phyloP scores from a whole-genome alignment of 352 stramenopile species.

The Pythium folliculosum region DNA sequence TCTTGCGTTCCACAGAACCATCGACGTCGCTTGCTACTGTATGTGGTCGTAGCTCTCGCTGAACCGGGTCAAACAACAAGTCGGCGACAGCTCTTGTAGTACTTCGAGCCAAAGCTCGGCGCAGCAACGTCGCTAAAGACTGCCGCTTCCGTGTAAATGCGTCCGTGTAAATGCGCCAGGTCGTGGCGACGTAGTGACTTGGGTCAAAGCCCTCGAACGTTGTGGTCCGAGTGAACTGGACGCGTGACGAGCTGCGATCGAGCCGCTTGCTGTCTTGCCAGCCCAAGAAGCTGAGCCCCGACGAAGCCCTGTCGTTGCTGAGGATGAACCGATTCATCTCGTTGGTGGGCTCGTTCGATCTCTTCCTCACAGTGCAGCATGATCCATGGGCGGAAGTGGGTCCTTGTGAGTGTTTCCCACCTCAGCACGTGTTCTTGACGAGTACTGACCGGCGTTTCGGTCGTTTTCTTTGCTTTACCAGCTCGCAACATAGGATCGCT shows the following conservation, averaged over 20 bases:
- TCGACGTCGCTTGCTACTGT: no score
- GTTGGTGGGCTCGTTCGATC: neutral
- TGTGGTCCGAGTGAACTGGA: neutral
- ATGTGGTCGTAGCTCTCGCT: neutral
- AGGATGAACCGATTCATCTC: neutral
- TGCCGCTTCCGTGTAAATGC: neutral
- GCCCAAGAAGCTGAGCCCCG: slow-evolving; percentile 1
- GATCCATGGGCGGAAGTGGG: no score
- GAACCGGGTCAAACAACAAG: neutral
- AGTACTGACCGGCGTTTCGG: no score
- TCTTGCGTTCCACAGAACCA: no score
- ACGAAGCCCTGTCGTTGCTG: neutral
- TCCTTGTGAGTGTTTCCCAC: no score
- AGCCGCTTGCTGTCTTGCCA: neutral
- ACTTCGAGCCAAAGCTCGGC: neutral
- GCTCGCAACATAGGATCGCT: no score
- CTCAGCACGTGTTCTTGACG: neutral
- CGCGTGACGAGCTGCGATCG: neutral
- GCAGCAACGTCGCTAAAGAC: slow-evolving; percentile 2
- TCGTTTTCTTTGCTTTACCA: no score
- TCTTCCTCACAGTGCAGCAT: neutral
- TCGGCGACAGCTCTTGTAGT: slow-evolving; percentile 6
- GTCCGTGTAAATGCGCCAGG: slow-evolving; percentile 16
- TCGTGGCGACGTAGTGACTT: no score
- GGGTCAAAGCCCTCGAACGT: neutral